Base-by-base conservation (phyloP, 2,329 filamentous ascomycete genomes). In the Alternaria triticina region DNA sequence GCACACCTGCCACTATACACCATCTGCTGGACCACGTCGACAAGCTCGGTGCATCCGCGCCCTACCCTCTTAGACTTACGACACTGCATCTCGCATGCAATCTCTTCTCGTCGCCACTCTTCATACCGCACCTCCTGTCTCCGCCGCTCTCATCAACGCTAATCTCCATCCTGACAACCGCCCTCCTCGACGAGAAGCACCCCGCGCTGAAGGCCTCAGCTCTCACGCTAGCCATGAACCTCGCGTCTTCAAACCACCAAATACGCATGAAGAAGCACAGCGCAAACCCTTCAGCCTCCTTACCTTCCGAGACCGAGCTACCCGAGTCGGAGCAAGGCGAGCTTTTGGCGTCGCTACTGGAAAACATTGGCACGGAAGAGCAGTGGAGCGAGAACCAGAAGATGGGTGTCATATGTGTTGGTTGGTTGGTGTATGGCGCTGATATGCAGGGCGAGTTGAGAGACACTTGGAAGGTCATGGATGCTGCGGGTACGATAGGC, bases 41-140 rank as follows among this genome's bases (percentile, higher is more conserved):
- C 67, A 77, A 82, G 6, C 83, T 87, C 30, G 75, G 82, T 9
- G 79, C 82, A 1, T 61, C 64, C 3, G 91, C 89, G 44, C 93
- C 93, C 0, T 97, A 97, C 75, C 90, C 92, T 5, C 85, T 96
- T 1, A 90, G 93, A 13, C 88, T 97, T 2, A 92, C 97, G 15
- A 91, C 93, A 0, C 81, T 97, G 22, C 94, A 97, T 70, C 86
- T 95, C 74, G 86, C 88, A 1, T 96, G 93, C 81, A 97, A 97
- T 73, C 83, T 97, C 45, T 97, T 97, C 81, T 90, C 88, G 0
- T 90, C 90, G 1, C 86, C 88, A 0, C 83, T 97, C 0, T 96
- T 91, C 72, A 84, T 89, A 1, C 85, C 88, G 3, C 86, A 90
- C 65, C 83, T 94, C 9, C 82, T 91, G 7, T 78, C 81, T 56